Percentiles rank a stretch among this genome's conserved stretches.
phyloP scores from a whole-genome alignment of 331 rosid genomes.

The Quercus tomentella region DNA sequence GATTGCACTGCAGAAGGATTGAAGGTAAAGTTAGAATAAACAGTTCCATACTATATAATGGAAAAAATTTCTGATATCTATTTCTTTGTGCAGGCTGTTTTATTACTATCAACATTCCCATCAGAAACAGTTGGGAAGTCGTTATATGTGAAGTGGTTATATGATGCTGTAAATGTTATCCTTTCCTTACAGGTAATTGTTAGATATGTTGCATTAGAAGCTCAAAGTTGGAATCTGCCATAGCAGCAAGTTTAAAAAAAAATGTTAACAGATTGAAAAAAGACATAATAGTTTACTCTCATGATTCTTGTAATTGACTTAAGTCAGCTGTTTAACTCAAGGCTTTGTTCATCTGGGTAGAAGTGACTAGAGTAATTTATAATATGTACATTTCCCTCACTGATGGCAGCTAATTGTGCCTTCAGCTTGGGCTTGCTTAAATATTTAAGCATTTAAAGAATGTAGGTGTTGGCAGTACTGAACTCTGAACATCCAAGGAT shows the following conservation, averaged over 20 bases:
- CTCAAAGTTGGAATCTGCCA: neutral
- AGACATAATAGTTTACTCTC: neutral
- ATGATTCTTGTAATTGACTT: neutral
- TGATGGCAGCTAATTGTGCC: neutral
- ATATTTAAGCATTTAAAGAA: neutral
- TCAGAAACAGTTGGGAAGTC: constrained; percentile 72
- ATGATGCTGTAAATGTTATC: constrained; percentile 70
- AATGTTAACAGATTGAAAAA: neutral
- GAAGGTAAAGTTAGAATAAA: constrained; percentile 41
- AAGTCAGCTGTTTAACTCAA: neutral
- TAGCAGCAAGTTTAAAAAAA: neutral
- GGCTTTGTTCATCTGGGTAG: neutral
- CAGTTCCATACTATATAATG: neutral
- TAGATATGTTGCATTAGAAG: neutral
- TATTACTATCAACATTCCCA: constrained; percentile 52
- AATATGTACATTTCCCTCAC: neutral
- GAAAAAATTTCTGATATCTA: neutral
- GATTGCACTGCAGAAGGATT: constrained; percentile 94
- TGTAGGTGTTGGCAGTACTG: neutral
- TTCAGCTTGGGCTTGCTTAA: neutral
- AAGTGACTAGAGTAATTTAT: neutral
- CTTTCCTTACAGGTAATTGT: constrained; percentile 76
- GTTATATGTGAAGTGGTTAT: constrained; percentile 42
- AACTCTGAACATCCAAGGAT: neutral
- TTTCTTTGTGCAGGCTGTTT: constrained; percentile 53